Conservation (phyloP, 2,329 filamentous ascomycete species). For the Metarhizium robertsii region DNA sequence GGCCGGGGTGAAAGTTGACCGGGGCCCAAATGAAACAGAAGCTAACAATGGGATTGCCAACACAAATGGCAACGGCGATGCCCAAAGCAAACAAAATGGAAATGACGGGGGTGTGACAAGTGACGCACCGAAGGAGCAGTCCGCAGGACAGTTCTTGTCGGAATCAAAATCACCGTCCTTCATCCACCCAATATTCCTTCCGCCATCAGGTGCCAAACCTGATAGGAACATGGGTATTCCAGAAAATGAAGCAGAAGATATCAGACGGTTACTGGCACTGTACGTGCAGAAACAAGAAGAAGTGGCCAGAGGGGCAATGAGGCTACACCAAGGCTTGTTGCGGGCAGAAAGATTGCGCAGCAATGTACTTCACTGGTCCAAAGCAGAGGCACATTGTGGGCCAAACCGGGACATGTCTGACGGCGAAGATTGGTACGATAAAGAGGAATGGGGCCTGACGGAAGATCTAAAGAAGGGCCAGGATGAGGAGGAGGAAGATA, state of each 20-base stretch:
- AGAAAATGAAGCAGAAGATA: slow-evolving; percentile 65
- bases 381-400: slow-evolving; percentile 65
- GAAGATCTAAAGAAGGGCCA: slow-evolving; percentile 74
- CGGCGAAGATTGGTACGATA: slow-evolving; percentile 84
- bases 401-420: slow-evolving; percentile 68
- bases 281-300: slow-evolving; percentile 85
- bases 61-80: slow-evolving; percentile 7
- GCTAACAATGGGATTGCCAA: background rate
- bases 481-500: slow-evolving; percentile 74
- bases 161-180: slow-evolving; percentile 32
- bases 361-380: slow-evolving; percentile 64
- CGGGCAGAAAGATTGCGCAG: slow-evolving; percentile 63
- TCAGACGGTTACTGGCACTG: slow-evolving; percentile 61
- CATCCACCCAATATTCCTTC: slow-evolving; percentile 66
- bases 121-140: background rate
- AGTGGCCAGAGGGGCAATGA: slow-evolving; percentile 60
- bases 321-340: slow-evolving; percentile 61
- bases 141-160: slow-evolving; percentile 7
- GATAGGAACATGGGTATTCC: slow-evolving; percentile 67
- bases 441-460: slow-evolving; percentile 66
- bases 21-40: background rate
- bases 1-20: background rate
- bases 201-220: slow-evolving; percentile 50
- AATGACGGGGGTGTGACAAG: slow-evolving; percentile 20
- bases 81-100: slow-evolving; percentile 8